phyloP scores from a whole-genome alignment of 2,329 filamentous ascomycete genomes.

The Colletotrichum sp. region DNA sequence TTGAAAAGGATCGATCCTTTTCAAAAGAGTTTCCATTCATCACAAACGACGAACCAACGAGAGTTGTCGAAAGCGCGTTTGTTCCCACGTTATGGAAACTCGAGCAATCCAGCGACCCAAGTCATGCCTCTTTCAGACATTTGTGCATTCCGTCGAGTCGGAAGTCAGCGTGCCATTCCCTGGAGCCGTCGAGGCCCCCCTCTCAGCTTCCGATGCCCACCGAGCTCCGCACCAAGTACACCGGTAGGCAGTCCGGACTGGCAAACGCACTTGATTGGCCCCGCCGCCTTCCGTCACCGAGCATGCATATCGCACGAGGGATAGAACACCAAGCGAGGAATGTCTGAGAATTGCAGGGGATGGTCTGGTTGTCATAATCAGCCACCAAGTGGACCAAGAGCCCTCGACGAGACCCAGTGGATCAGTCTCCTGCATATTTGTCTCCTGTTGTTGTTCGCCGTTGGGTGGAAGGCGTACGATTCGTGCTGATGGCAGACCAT shows the following conservation, averaged over 20 bases:
- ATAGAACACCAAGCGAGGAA: conserved; percentile 13
- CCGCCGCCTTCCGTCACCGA: background rate
- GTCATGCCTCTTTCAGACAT: conserved; percentile 1
- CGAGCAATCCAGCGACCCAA: conserved; percentile 15
- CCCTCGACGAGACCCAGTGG: conserved; percentile 4
- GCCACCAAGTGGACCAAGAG: conserved; percentile 15
- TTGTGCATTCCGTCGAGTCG: conserved; percentile 3
- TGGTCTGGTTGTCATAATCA: conserved; percentile 14
- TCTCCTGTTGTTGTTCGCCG: conserved; percentile 20
- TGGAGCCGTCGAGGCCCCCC: conserved; percentile 10
- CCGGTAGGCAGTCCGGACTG: background rate
- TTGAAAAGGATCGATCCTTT: background rate
- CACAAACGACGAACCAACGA: conserved; percentile 13
- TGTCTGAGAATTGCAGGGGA: conserved; percentile 21
- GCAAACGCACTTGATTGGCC: background rate
- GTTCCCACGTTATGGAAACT: background rate
- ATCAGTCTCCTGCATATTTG: conserved; percentile 22
- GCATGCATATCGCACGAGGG: conserved; percentile 12
- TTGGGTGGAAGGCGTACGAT: conserved; percentile 10
- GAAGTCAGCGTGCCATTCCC: conserved; percentile 6
- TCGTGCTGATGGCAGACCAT: conserved; percentile 3
- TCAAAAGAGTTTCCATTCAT: background rate
- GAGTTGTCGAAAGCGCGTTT: conserved; percentile 1
- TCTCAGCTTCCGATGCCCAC: conserved; percentile 3
- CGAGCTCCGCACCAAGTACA: background rate